Evolutionary conservation across 768 basidiomycete species (phyloP).

Genomic region (Leucosporidium scottii): DNA sequence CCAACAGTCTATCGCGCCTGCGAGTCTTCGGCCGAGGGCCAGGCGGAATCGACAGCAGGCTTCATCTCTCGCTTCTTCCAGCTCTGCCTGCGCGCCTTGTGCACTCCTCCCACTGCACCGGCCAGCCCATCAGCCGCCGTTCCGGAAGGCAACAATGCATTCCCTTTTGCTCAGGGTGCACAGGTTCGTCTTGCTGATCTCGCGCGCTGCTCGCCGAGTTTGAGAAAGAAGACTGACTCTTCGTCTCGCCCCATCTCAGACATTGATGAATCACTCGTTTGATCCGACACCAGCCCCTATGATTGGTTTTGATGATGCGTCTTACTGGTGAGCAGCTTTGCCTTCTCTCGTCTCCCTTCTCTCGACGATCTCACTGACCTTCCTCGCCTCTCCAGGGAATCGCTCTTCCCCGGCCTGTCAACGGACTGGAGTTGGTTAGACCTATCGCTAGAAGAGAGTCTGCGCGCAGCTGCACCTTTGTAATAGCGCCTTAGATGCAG

Average conservation of each 20-base stretch:
- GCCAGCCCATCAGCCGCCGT: not conserved
- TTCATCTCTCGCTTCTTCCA: slow-evolving; percentile 31
- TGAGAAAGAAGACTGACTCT: not conserved
- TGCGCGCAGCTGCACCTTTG: no score
- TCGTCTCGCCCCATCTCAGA: not conserved
- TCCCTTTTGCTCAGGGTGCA: not conserved
- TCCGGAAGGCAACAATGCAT: not conserved
- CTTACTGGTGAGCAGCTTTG: slow-evolving; percentile 8
- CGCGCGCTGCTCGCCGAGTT: not conserved
- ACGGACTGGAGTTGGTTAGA: slow-evolving; percentile 22
- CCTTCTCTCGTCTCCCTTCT: no score
- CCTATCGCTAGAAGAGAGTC: no score
- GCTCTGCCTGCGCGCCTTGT: slow-evolving; percentile 17
- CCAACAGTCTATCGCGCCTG: slow-evolving; percentile 27
- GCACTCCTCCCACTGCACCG: slow-evolving; percentile 5
- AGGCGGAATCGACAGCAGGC: slow-evolving; percentile 13
- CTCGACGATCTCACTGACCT: no score
- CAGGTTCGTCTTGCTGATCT: not conserved
- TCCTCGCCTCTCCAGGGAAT: not conserved
- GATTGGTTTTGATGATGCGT: slow-evolving; percentile 3
- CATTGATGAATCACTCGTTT: not conserved
- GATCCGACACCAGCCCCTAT: not conserved
- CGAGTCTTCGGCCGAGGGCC: slow-evolving; percentile 14
- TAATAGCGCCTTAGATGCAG: no score
- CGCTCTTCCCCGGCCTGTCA: slow-evolving; percentile 17